Conservation (phyloP, 73 alveolate species). For the Diophrys sp. region DNA sequence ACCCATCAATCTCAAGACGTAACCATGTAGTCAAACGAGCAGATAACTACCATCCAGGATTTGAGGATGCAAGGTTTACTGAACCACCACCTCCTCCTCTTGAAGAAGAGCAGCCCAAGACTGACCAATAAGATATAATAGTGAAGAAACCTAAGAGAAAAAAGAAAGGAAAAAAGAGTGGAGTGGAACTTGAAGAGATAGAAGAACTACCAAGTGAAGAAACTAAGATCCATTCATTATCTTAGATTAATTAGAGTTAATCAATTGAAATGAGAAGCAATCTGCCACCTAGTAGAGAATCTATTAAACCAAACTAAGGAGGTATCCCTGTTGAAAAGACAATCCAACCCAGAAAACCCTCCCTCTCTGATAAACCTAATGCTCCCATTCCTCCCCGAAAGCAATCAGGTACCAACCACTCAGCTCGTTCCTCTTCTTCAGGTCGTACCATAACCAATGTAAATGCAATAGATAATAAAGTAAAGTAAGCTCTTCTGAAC, state of each 20-base stretch:
- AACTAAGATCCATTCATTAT: no score
- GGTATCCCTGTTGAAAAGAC: conserved; percentile 6
- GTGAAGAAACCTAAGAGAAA: no score
- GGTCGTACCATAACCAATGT: neutral
- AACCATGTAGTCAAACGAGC: neutral
- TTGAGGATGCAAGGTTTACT: neutral
- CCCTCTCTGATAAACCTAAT: no score
- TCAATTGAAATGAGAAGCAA: neutral
- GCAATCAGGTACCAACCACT: neutral
- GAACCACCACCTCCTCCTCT: no score
- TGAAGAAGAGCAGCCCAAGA: no score
- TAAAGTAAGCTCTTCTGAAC: neutral
- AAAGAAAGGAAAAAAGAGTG: neutral
- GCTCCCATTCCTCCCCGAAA: no score
- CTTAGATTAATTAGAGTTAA: no score
- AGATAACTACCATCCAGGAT: neutral
- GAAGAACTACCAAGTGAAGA: conserved; percentile 16
- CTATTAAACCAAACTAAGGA: neutral
- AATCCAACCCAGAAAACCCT: neutral
- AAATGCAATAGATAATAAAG: neutral
- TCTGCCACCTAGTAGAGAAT: neutral
- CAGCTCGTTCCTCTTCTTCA: neutral
- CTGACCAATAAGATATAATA: no score
- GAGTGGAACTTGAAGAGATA: neutral
- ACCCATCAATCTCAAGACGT: neutral